Conservation (phyloP, 2,329 filamentous ascomycete genomes). For the Sarocladiaceae sp. region DNA sequence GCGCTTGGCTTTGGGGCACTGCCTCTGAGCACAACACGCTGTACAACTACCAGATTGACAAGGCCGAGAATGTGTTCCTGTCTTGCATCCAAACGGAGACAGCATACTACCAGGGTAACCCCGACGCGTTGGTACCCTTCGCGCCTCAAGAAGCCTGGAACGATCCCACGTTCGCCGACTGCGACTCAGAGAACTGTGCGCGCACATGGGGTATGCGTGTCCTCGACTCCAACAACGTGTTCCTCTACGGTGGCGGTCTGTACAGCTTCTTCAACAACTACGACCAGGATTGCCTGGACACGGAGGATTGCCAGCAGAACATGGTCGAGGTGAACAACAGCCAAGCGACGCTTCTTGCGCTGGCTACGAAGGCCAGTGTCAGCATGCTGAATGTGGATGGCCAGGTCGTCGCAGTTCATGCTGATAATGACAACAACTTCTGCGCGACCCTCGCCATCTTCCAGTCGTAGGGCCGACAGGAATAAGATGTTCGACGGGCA, state of each 20-base stretch:
- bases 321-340: conserved; percentile 15
- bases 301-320: conserved; percentile 11
- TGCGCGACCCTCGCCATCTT: conserved; percentile 10
- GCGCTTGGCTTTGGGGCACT: conserved; percentile 49
- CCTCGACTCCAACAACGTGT: conserved; percentile 40
- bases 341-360: conserved; percentile 14
- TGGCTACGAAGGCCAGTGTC: conserved; percentile 10
- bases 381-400: conserved; percentile 15
- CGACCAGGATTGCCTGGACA: conserved; percentile 15
- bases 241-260: conserved; percentile 48
- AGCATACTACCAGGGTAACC: conserved; percentile 32
- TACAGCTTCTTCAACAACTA: conserved; percentile 61
- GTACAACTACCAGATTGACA: conserved; percentile 49
- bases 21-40: conserved; percentile 46
- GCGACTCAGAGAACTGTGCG: conserved; percentile 15
- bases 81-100: conserved; percentile 42
- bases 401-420: conserved; percentile 7
- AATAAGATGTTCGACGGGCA: background rate
- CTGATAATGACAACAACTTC: conserved; percentile 11
- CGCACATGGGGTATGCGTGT: conserved; percentile 49
- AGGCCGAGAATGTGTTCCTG: conserved; percentile 37
- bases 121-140: conserved; percentile 11
- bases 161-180: conserved; percentile 5
- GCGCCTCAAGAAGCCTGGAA: conserved; percentile 4
- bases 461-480: background rate